These are phyloP conservation scores for Arthrocladium fulminans DNA, from an alignment of 2,329 filamentous ascomycete species.

Conservation along the genomic window DNA sequence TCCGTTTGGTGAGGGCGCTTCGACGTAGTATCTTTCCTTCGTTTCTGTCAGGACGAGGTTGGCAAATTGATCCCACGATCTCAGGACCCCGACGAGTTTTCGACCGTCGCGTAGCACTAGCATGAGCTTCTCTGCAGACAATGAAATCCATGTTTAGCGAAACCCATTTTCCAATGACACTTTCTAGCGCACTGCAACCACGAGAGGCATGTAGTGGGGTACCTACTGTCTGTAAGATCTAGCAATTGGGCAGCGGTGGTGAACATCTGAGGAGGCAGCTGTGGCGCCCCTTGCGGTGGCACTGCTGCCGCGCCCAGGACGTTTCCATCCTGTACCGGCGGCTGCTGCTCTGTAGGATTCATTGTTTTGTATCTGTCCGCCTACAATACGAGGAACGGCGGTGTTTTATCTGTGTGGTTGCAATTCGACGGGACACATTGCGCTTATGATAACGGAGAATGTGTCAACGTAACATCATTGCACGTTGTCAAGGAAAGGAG, in stretches of 20 bases:
- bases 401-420: constrained; percentile 4
- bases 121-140: constrained; percentile 74
- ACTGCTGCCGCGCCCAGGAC: constrained; percentile 13
- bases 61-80: constrained; percentile 97
- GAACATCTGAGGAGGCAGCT: constrained; percentile 79
- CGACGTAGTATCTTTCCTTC: constrained; percentile 70
- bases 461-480: background rate
- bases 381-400: background rate
- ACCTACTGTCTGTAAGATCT: constrained; percentile 92
- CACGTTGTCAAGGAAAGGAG: background rate
- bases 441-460: background rate
- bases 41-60: constrained; percentile 94
- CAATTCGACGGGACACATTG: background rate
- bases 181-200: background rate
- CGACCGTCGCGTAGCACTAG: constrained; percentile 84
- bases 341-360: constrained; percentile 16
- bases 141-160: constrained; percentile 13
- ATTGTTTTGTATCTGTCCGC: background rate
- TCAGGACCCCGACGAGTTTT: constrained; percentile 83
- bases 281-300: constrained; percentile 34
- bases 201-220: constrained; percentile 10
- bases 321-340: constrained; percentile 17
- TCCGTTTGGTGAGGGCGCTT: constrained; percentile 7
- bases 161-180: background rate
- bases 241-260: constrained; percentile 92